Evolutionary conservation across 495 filamentous ascomycete species (phyloP).

Genomic region (Elaphomyces granulatus): DNA sequence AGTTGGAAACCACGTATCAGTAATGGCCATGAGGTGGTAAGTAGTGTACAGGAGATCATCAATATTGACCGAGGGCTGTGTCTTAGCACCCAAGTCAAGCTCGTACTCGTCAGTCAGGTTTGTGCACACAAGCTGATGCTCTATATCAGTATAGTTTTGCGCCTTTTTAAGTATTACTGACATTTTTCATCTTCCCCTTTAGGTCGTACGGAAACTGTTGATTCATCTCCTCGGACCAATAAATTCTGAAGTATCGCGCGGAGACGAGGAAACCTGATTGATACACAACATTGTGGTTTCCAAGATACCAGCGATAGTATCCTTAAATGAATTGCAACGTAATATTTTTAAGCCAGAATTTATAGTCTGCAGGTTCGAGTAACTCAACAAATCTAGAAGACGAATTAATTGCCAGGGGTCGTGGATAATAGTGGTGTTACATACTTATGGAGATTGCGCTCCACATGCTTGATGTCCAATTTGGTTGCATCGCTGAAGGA

Average conservation of each 20-base stretch:
- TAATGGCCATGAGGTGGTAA: constrained; percentile 7
- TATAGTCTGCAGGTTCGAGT: constrained; percentile 1
- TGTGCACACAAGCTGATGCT: background rate
- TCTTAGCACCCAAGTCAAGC: constrained; percentile 7
- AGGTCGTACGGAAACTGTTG: constrained; percentile 3
- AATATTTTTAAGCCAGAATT: constrained; percentile 5
- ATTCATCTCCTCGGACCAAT: constrained; percentile 6
- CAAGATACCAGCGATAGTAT: constrained; percentile 7
- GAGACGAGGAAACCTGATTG: constrained; percentile 7
- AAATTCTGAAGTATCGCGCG: constrained; percentile 7
- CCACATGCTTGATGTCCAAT: background rate
- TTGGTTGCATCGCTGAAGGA: constrained; percentile 1
- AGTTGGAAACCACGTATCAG: constrained; percentile 9
- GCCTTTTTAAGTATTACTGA: background rate
- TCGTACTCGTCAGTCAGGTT: constrained; percentile 5
- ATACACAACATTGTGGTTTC: constrained; percentile 4
- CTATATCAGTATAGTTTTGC: background rate
- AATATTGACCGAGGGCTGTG: constrained; percentile 7
- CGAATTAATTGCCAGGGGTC: background rate
- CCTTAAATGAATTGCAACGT: constrained; percentile 5
- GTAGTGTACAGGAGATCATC: constrained; percentile 11
- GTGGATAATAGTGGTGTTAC: background rate
- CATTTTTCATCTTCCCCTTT: constrained; percentile 4
- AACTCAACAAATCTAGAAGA: background rate
- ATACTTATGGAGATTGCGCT: background rate